Evolutionary conservation across 2,329 filamentous ascomycete species (phyloP).

Genomic region (Aspergillus sp.): DNA sequence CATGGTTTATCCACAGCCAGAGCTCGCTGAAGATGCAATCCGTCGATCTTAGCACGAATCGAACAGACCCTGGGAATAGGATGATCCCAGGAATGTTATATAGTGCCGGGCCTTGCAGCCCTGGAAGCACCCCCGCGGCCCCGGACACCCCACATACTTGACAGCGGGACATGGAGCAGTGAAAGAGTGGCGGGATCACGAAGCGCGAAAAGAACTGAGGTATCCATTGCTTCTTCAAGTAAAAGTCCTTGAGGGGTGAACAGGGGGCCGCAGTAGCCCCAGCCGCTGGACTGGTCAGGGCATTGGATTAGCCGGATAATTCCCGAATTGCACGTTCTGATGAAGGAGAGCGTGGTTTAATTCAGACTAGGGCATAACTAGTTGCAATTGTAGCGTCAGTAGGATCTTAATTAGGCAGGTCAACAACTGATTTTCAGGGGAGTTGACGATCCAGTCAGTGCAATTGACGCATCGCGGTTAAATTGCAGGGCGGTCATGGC

Average conservation of each 20-base stretch:
- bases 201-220: not conserved
- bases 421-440: too few relatives aligned
- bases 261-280: not conserved
- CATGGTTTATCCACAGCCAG: slow-evolving; percentile 10
- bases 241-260: slow-evolving; percentile 15
- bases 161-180: not conserved
- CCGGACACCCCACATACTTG: not conserved
- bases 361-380: too few relatives aligned
- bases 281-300: not conserved
- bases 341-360: not conserved
- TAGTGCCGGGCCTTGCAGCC: not conserved
- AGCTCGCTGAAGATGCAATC: slow-evolving; percentile 4
- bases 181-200: not conserved
- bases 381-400: too few relatives aligned
- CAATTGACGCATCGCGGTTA: too few relatives aligned
- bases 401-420: too few relatives aligned
- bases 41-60: slow-evolving; percentile 10
- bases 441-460: too few relatives aligned
- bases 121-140: not conserved
- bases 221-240: slow-evolving; percentile 6
- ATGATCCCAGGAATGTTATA: slow-evolving; percentile 5
- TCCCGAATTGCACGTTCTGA: slow-evolving; percentile 1
- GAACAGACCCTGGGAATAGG: not conserved
- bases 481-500: too few relatives aligned
- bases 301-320: not conserved